phyloP scores from a whole-genome alignment of 768 basidiomycete genomes.

The Suillus plorans region DNA sequence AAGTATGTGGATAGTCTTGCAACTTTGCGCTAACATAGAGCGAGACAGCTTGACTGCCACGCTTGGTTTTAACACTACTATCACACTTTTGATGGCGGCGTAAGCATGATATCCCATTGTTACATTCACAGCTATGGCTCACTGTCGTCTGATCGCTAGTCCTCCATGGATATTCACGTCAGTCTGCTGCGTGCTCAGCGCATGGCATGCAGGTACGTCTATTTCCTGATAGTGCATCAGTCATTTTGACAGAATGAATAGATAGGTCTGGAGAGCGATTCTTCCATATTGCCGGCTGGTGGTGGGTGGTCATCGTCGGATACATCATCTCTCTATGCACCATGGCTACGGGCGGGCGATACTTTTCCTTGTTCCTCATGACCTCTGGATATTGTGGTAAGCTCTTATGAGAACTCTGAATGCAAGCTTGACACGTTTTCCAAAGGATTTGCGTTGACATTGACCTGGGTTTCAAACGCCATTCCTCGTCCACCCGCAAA shows the following conservation, averaged over 20 bases:
- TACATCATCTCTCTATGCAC: slow-evolving; percentile 60
- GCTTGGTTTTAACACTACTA: slow-evolving; percentile 58
- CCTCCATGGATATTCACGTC: slow-evolving; percentile 65
- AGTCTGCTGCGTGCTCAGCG: slow-evolving; percentile 48
- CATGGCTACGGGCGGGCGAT: slow-evolving; percentile 48
- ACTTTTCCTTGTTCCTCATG: slow-evolving; percentile 65
- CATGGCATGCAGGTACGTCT: slow-evolving; percentile 51
- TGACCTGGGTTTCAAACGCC: slow-evolving; percentile 64
- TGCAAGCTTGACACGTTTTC: neutral
- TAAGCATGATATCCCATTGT: slow-evolving; percentile 29
- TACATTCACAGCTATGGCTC: neutral
- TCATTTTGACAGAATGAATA: slow-evolving; percentile 12
- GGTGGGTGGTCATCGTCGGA: slow-evolving; percentile 62
- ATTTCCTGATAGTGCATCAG: slow-evolving; percentile 6
- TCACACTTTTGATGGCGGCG: slow-evolving; percentile 64
- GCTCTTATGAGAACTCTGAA: slow-evolving; percentile 3
- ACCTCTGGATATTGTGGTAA: slow-evolving; percentile 47
- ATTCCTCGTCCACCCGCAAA: slow-evolving; percentile 58
- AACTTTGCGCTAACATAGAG: neutral
- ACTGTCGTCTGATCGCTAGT: slow-evolving; percentile 26
- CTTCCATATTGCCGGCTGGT: slow-evolving; percentile 56
- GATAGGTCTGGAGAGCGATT: slow-evolving; percentile 65
- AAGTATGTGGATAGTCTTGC: slow-evolving; percentile 11
- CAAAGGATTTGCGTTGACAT: slow-evolving; percentile 42
- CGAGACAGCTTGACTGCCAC: slow-evolving; percentile 50